Evolutionary conservation across 768 basidiomycete genomes (phyloP).

Genomic region (Leccinum incarnatum): DNA sequence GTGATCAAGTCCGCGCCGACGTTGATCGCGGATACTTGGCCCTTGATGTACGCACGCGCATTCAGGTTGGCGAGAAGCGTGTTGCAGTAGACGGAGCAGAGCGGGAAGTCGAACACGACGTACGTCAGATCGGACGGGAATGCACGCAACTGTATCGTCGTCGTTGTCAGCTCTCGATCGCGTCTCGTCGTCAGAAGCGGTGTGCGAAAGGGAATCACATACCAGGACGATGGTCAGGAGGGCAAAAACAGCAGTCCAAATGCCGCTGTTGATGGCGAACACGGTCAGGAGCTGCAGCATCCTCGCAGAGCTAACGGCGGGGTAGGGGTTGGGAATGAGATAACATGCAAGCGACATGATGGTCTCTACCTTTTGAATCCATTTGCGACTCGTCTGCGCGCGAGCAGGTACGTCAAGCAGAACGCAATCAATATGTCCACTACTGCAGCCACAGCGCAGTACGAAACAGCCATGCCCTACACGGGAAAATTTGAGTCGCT

Average conservation of each 20-base stretch:
- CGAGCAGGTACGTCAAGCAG: conserved; percentile 2
- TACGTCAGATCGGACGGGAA: background rate
- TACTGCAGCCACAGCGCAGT: background rate
- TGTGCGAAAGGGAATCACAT: background rate
- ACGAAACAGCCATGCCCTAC: conserved; percentile 1
- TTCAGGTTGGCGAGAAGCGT: conserved; percentile 6
- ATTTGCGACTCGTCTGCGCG: background rate
- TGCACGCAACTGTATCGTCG: background rate
- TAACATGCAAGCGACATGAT: background rate
- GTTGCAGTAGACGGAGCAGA: conserved; percentile 2
- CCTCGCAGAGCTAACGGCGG: background rate
- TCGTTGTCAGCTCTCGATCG: background rate
- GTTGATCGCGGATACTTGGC: background rate
- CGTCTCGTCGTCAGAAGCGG: background rate
- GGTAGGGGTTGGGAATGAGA: background rate
- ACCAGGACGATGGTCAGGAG: conserved; percentile 1
- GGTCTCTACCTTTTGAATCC: conserved; percentile 1
- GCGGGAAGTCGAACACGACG: conserved; percentile 3
- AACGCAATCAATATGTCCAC: conserved; percentile 3
- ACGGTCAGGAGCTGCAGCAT: conserved; percentile 4
- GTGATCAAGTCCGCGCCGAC: background rate
- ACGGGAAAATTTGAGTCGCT: background rate
- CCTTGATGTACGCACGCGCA: conserved; percentile 5
- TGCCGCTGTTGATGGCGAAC: conserved; percentile 6
- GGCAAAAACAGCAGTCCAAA: conserved; percentile 2